These are phyloP conservation scores for Candida sonorensis DNA, from an alignment of 805 yeast genomes.

Conservation along the genomic window DNA sequence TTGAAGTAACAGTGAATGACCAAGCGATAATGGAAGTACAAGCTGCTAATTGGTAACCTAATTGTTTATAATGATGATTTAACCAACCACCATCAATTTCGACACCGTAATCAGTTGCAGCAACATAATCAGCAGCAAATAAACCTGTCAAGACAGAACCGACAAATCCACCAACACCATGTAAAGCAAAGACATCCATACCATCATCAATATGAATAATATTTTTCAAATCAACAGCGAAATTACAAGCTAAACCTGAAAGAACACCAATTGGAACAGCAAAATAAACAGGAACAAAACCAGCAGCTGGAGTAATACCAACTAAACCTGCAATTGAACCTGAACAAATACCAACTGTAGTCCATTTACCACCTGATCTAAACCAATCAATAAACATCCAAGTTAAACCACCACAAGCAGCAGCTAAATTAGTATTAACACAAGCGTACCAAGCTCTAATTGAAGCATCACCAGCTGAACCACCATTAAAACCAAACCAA, in stretches of 20 bases:
- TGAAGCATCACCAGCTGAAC: slow-evolving; percentile 90
- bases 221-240: slow-evolving; percentile 75
- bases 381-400: slow-evolving; percentile 91
- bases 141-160: slow-evolving; percentile 86
- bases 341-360: slow-evolving; percentile 88
- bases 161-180: slow-evolving; percentile 87
- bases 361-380: slow-evolving; percentile 84
- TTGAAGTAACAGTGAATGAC: slow-evolving; percentile 67
- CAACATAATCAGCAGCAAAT: slow-evolving; percentile 86
- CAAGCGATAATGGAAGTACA: slow-evolving; percentile 63
- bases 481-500: slow-evolving; percentile 99
- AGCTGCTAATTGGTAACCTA: slow-evolving; percentile 86
- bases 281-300: slow-evolving; percentile 88
- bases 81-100: slow-evolving; percentile 82
- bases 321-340: slow-evolving; percentile 94
- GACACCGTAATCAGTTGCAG: slow-evolving; percentile 66
- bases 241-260: slow-evolving; percentile 73
- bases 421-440: slow-evolving; percentile 90
- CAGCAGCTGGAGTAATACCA: slow-evolving; percentile 96
- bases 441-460: slow-evolving; percentile 93
- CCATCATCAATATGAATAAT: slow-evolving; percentile 82
- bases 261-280: slow-evolving; percentile 79
- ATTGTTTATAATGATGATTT: slow-evolving; percentile 73
- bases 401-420: slow-evolving; percentile 85
- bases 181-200: slow-evolving; percentile 88